Evolutionary conservation across 164 flowering plant species (phyloP).

Genomic region (Chimonanthus praecox): DNA sequence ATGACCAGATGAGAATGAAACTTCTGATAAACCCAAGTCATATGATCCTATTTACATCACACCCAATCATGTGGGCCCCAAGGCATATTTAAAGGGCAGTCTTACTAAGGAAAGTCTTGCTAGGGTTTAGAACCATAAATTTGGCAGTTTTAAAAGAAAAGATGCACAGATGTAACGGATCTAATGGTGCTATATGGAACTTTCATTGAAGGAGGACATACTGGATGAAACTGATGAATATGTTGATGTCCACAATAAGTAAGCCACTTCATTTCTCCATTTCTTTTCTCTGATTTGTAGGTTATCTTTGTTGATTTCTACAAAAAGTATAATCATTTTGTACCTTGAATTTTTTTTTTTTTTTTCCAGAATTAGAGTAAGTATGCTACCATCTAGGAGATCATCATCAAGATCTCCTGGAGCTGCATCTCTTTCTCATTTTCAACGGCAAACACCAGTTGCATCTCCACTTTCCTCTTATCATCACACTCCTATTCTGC

Average conservation of each 20-base stretch:
- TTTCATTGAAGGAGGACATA: conserved; percentile 49
- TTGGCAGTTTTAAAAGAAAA: no score
- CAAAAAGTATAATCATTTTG: no score
- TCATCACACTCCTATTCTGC: conserved; percentile 28
- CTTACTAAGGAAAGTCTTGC: no score
- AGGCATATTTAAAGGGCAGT: no score
- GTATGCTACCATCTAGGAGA: conserved; percentile 17
- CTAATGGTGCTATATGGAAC: background rate
- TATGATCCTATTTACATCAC: no score
- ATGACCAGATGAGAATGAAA: no score
- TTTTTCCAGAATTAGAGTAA: conserved; percentile 29
- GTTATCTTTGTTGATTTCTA: background rate
- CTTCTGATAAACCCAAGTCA: no score
- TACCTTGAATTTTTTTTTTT: background rate
- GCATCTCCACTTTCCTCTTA: conserved; percentile 41
- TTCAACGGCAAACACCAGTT: conserved; percentile 24
- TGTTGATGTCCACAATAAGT: conserved; percentile 58
- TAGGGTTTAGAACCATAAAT: no score
- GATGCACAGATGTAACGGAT: no score
- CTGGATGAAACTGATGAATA: conserved; percentile 62
- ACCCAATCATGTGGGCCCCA: no score
- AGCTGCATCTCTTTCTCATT: conserved; percentile 14
- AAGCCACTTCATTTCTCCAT: background rate
- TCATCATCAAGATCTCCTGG: conserved; percentile 28
- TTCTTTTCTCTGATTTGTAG: background rate